A percentile compares a stretch with the other conserved stretches of the same genome.
phyloP scores from a whole-genome alignment of 148 eudicot genomes.

The Dysphania ambrosioides region DNA sequence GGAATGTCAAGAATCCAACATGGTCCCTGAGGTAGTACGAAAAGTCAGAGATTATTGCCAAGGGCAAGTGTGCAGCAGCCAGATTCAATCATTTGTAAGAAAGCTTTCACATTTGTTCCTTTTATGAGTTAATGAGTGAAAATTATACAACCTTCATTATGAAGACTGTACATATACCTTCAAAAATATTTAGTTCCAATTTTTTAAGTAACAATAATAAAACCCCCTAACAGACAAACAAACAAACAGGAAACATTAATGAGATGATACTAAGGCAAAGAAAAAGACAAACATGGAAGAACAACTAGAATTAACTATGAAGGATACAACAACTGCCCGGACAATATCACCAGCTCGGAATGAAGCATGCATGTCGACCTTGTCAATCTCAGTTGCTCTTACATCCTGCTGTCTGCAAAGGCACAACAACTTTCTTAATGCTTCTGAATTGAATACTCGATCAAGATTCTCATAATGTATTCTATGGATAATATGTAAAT shows the following conservation, averaged over 20 bases:
- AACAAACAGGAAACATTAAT: neutral
- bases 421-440: neutral
- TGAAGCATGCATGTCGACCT: slow-evolving; percentile 90
- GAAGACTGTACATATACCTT: neutral
- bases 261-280: neutral
- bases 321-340: slow-evolving; percentile 92
- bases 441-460: neutral
- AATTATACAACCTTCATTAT: neutral
- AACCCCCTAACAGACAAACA: neutral
- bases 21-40: neutral
- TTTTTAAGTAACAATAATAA: no score
- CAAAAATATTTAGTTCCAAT: neutral
- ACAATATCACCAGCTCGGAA: slow-evolving; percentile 92
- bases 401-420: slow-evolving; percentile 92
- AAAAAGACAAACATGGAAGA: neutral
- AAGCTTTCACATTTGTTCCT: no score
- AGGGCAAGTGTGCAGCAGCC: neutral
- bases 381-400: slow-evolving; percentile 96
- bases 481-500: neutral
- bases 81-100: neutral
- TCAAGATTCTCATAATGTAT: slow-evolving; percentile 5
- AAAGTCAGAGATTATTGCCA: neutral
- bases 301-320: neutral
- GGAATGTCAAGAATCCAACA: neutral
- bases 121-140: neutral